Base-by-base conservation (phyloP, 495 filamentous ascomycete genomes). In the Penicillium soppii region DNA sequence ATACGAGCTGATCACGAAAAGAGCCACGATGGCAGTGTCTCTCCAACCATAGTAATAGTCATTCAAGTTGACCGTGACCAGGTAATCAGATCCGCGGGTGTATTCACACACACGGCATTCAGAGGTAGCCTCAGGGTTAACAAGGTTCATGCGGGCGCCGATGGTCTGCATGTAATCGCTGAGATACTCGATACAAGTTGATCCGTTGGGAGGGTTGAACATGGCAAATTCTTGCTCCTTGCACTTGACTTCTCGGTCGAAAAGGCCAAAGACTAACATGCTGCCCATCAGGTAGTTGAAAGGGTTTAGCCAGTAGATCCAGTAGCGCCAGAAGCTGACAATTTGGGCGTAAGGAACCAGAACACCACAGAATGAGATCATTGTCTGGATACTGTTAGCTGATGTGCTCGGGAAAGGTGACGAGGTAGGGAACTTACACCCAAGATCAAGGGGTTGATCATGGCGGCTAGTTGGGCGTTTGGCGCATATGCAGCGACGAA, bases 301-400 rank as follows among this genome's bases (percentile, higher is more conserved):
- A 5, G 87, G 86, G 32, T 82, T 83, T 50, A 87, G 67, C 45
- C 77, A 82, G 65, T 89, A 89, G 52, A 86, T 85, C 86, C 86
- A 90, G 77, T 89, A 90, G 15, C 78, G 68, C 47, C 85, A 86
- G 45, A 88, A 75, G 4, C 65, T 76, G 21, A 74, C 67, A n/a
- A 87, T 84, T 41, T 70, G 63, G 5, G 44, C 37, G 29, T 71
- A 65, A 1, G 68, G 66, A 3, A 71, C 67, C 32, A 70, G 48
- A 0, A 73, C 72, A 50, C 72, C 68, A 39, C 82, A 83, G 59
- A 83, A 75, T 37, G 76, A 75, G 41, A 70, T 73, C 50, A 87
- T 70, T 26, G 75, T 73, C 47, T 49, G 10, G 12, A 13, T 30
- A 6, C 4, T 10, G 20, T 49, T 40, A 49, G 45, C n/a, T 30